Evolutionary conservation across 257 asterid genomes (phyloP), one percentile per base, ranked within the genome.

Genomic region (Petrea volubilis): DNA sequence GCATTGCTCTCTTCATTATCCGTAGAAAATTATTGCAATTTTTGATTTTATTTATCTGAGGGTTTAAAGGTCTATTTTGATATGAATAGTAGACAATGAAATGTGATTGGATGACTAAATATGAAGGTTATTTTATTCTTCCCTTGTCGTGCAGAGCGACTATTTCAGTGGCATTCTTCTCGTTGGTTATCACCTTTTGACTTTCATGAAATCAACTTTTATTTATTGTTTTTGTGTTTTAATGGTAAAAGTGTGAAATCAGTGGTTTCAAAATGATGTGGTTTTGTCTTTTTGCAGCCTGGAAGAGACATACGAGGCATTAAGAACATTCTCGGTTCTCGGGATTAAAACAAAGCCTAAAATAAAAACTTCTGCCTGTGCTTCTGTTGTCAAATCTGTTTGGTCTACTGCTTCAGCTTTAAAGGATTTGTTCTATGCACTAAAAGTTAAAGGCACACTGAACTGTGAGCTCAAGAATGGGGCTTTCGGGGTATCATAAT

Each of bases 241-340:
- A 28, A 28, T 27, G 13, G 40, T 28, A 14, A 55, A 55, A 11
- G 7, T 7, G 12, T 51, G 60, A 25, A 29, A 31, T 24, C 60
- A 18, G 25, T 24, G 31, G 51, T 34, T 61, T 57, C 20, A 63
- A 52, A 49, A 43, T 36, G 49, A 46, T 12, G 23, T 41, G 47
- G 33, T n/a, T 49, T 15, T 68, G 1, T 49, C 33, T 14, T 7
- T 68, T 51, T 62, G 18, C 80, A 87, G 94, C 64, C 49, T 87
- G 60, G 89, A 87, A 78, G 86, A 81, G 60, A 64, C 89, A 47
- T 85, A 79, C n/a, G 84, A 85, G 74, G 89, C 85, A 49, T 78
- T 87, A 59, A 80, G 85, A 66, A 85, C 89, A 14, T 81, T 81
- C 49, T 81, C 80, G 74, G 81, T 83, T 78, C 85, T 87, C 66